Conservation (phyloP, 306 rosid species). For the Vigna angularis region DNA sequence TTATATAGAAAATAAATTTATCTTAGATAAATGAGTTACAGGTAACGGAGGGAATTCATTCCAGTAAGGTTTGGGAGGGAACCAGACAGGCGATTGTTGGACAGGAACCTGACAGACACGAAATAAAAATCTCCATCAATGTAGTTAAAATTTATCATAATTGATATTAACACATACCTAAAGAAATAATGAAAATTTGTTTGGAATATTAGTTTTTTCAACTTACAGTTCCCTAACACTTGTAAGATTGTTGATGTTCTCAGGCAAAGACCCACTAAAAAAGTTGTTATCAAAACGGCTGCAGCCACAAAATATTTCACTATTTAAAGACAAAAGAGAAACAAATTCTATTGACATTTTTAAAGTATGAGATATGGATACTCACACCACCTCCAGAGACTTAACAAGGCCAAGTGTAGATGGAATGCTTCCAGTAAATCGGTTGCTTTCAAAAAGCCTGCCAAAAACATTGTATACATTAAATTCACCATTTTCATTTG, state of each 20-base stretch:
- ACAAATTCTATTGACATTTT: slow-evolving; percentile 8
- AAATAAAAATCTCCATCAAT: slow-evolving; percentile 21
- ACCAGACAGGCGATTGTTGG: slow-evolving; percentile 69
- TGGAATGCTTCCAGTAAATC: slow-evolving; percentile 64
- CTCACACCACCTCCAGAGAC: slow-evolving; percentile 69
- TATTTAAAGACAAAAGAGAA: slow-evolving; percentile 21
- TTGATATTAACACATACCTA: not conserved
- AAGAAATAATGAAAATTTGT: not conserved
- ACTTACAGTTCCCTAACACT: slow-evolving; percentile 57
- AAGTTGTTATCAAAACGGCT: slow-evolving; percentile 65
- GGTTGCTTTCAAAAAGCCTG: slow-evolving; percentile 72
- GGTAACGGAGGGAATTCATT: slow-evolving; percentile 52
- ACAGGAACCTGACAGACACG: slow-evolving; percentile 58
- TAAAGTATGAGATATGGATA: slow-evolving; percentile 41
- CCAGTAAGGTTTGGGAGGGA: slow-evolving; percentile 58
- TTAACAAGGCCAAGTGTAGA: slow-evolving; percentile 61
- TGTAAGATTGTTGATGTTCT: slow-evolving; percentile 56
- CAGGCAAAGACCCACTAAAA: slow-evolving; percentile 59
- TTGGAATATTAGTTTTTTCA: slow-evolving; percentile 21
- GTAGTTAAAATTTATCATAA: slow-evolving; percentile 4
- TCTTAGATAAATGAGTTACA: slow-evolving; percentile 50
- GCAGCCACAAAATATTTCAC: slow-evolving; percentile 31
- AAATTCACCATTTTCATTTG: slow-evolving; percentile 12
- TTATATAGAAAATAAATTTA: not conserved
- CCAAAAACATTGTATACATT: slow-evolving; percentile 16